Evolutionary conservation across 352 stramenopile species (phyloP).

Genomic region (Hyaloperonospora brassicae): DNA sequence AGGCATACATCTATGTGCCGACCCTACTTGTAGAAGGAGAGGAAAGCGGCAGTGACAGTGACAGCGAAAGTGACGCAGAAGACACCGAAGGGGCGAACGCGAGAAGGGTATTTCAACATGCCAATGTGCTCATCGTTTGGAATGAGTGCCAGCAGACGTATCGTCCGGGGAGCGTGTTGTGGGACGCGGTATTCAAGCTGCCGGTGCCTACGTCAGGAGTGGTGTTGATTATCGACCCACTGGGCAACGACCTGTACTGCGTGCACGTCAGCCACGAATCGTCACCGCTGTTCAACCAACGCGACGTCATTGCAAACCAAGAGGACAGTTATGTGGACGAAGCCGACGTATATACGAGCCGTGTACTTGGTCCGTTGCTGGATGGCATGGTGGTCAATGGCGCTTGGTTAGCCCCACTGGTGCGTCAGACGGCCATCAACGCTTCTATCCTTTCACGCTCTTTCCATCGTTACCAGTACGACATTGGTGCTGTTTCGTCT

Average conservation of each 20-base stretch:
- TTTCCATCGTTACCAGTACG: constrained; percentile 70
- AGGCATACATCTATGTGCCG: constrained; percentile 77
- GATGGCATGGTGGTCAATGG: constrained; percentile 81
- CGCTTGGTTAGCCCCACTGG: constrained; percentile 67
- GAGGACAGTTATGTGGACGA: constrained; percentile 73
- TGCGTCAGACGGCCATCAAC: constrained; percentile 82
- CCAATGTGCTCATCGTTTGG: constrained; percentile 81
- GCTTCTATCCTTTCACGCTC: constrained; percentile 57
- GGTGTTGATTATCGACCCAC: constrained; percentile 73
- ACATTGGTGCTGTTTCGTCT: constrained; percentile 54
- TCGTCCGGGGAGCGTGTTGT: constrained; percentile 62
- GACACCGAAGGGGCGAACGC: constrained; percentile 24
- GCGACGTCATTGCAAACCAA: constrained; percentile 61
- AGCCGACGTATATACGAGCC: constrained; percentile 71
- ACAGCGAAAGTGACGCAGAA: constrained; percentile 30
- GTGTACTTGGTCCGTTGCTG: constrained; percentile 70
- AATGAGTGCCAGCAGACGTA: constrained; percentile 85
- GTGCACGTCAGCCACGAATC: constrained; percentile 76
- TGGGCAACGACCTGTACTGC: constrained; percentile 80
- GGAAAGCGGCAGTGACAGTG: constrained; percentile 15
- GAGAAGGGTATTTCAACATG: constrained; percentile 41
- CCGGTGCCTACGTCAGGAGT: constrained; percentile 70
- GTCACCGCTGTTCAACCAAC: constrained; percentile 68
- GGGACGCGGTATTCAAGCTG: constrained; percentile 68
- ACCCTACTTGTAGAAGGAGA: constrained; percentile 49